Conservation (phyloP, 2,329 filamentous ascomycete genomes). For the Pestalotiopsis fici region DNA sequence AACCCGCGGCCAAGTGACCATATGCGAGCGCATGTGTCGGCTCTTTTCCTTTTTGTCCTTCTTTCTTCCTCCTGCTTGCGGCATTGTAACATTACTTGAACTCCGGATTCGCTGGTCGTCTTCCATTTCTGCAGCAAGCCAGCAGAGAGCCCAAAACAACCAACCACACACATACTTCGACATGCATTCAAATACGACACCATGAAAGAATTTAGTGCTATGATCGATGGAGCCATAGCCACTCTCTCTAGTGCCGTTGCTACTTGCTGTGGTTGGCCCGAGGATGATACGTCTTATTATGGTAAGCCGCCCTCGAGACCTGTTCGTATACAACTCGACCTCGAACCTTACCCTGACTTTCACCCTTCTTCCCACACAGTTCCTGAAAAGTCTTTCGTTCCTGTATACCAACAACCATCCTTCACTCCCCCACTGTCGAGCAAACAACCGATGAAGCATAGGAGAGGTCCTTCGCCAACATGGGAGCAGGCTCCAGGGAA, state of each 20-base stretch:
- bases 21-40: slow-evolving; percentile 13
- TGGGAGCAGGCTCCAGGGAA: slow-evolving; percentile 35
- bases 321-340: neutral
- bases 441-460: slow-evolving; percentile 22
- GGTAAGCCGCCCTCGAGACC: slow-evolving; percentile 35
- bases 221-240: slow-evolving; percentile 41
- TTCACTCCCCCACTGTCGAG: slow-evolving; percentile 33
- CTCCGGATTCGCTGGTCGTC: slow-evolving; percentile 29
- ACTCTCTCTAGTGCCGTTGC: slow-evolving; percentile 49
- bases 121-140: slow-evolving; percentile 13
- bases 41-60: slow-evolving; percentile 1
- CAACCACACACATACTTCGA: slow-evolving; percentile 16
- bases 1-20: slow-evolving; percentile 24
- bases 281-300: slow-evolving; percentile 35
- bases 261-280: slow-evolving; percentile 44
- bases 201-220: slow-evolving; percentile 44
- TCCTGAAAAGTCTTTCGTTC: slow-evolving; percentile 32
- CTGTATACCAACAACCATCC: slow-evolving; percentile 39
- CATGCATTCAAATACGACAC: slow-evolving; percentile 29
- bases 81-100: slow-evolving; percentile 3
- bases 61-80: slow-evolving; percentile 17
- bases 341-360: slow-evolving; percentile 23
- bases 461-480: slow-evolving; percentile 23
- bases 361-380: slow-evolving; percentile 24
- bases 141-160: neutral